Percentiles rank a stretch among this genome's conserved stretches.
phyloP scores from a whole-genome alignment of 2,329 filamentous ascomycete species.

The Lecanosticta acicola region DNA sequence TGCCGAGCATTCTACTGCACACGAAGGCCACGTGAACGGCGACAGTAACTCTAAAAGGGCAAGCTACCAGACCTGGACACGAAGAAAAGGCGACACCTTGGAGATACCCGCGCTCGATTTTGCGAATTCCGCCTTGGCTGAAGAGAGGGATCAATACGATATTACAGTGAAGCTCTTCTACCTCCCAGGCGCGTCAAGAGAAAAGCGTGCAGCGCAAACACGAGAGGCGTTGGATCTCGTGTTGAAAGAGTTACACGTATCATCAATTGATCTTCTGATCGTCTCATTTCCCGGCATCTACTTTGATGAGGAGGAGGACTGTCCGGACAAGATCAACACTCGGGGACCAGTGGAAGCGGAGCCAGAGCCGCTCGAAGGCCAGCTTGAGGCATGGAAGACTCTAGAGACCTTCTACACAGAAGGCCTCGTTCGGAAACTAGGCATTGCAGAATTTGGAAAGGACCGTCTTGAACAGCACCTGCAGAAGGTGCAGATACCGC shows the following conservation, averaged over 20 bases:
- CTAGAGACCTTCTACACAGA: slow-evolving; percentile 67
- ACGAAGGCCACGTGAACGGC: slow-evolving; percentile 10
- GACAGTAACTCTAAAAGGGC: slow-evolving; percentile 23
- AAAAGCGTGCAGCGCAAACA: slow-evolving; percentile 60
- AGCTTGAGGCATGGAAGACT: slow-evolving; percentile 62
- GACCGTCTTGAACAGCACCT: slow-evolving; percentile 76
- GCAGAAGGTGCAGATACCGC: slow-evolving; percentile 62
- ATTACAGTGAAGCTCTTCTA: slow-evolving; percentile 96
- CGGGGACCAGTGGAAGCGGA: slow-evolving; percentile 40
- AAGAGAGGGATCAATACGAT: slow-evolving; percentile 81
- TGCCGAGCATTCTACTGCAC: slow-evolving; percentile 24
- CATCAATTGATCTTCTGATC: slow-evolving; percentile 79
- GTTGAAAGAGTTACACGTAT: slow-evolving; percentile 68
- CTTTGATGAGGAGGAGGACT: slow-evolving; percentile 84
- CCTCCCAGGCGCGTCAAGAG: slow-evolving; percentile 53
- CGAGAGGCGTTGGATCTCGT: slow-evolving; percentile 75
- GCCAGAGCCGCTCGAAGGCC: slow-evolving; percentile 53
- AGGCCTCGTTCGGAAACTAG: slow-evolving; percentile 68
- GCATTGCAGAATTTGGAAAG: slow-evolving; percentile 85
- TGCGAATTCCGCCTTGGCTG: slow-evolving; percentile 63
- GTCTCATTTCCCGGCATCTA: slow-evolving; percentile 88
- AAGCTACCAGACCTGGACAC: slow-evolving; percentile 60
- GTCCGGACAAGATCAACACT: slow-evolving; percentile 53
- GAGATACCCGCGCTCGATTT: slow-evolving; percentile 70
- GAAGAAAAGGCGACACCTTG: slow-evolving; percentile 50